Conservation (phyloP, 108 stramenopile species). For the Cyclotella atomus region DNA sequence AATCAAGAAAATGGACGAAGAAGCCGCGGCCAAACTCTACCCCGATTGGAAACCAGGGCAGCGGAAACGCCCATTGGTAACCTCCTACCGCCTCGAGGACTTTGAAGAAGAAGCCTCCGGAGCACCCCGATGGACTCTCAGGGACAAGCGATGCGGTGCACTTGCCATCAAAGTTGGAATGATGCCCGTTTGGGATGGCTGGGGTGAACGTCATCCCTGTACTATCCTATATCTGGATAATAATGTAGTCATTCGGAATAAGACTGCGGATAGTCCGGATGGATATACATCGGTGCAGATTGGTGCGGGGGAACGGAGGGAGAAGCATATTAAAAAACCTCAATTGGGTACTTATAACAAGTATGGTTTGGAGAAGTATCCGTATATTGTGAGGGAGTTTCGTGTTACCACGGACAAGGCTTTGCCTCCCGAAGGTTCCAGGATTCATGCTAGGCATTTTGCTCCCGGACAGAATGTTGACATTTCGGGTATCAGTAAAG, state of each 20-base stretch:
- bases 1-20: constrained; percentile 55
- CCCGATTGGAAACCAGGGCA: constrained; percentile 87
- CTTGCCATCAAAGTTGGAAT: constrained; percentile 97
- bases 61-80: constrained; percentile 77
- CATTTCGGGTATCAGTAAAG: constrained; percentile 89
- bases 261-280: constrained; percentile 77
- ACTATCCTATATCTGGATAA: constrained; percentile 93
- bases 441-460: constrained; percentile 95
- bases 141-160: constrained; percentile 88
- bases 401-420: constrained; percentile 71
- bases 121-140: constrained; percentile 66
- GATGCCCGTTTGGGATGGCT: constrained; percentile 96
- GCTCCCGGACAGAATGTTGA: constrained; percentile 98
- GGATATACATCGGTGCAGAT: constrained; percentile 92
- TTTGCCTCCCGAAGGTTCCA: constrained; percentile 81
- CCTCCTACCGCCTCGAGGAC: constrained; percentile 67
- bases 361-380: constrained; percentile 65
- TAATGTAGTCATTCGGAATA: constrained; percentile 91
- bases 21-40: constrained; percentile 46
- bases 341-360: constrained; percentile 71
- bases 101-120: constrained; percentile 69
- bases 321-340: constrained; percentile 84
- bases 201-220: constrained; percentile 94
- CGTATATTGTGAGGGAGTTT: constrained; percentile 85
- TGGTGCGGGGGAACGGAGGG: constrained; percentile 94